Evolutionary conservation across 805 yeast genomes (phyloP), one percentile per base, ranked within the genome.

Genomic region (Isabelozyma gotoi): DNA sequence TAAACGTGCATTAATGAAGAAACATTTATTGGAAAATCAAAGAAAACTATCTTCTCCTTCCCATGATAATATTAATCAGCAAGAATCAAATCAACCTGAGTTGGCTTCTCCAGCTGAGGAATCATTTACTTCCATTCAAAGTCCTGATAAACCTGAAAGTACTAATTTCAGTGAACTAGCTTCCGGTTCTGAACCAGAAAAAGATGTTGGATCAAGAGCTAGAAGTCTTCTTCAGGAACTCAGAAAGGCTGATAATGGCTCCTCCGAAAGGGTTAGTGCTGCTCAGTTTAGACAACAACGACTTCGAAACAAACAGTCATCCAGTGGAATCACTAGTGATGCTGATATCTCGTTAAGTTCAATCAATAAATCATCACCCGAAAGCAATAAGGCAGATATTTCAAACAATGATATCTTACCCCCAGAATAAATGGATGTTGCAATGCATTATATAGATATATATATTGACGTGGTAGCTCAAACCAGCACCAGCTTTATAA

Each of bases 1-100:
- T 54, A 81, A 88, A 54, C 74, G 94, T 42, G 96, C 92, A 1
- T 71, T 83, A 52, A 85, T 88, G 44, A 78, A 90, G 50, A 82
- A 76, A 56, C 84, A 82, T 40, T 62, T 81, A 52, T 53, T 75
- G 46, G 79, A 75, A 34, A 63, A 63, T 33, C 42, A 49, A 33
- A 42, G 46, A 24, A 47, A 45, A 24, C 33, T 18, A 20, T 42
- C 49, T 20, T 7, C 38, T 6, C 35, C 35, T 43, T 51, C 39
- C 38, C 42, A 43, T 1, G 42, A 47, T 14, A 45, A 45, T 4
- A 19, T 33, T 10, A 15, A 39, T 18, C 18, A 27, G 7, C 51
- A 51, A 5, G 52, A 47, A 4, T 59, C 51, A 1, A 51, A 21
- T 15, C 36, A 32, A 29, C 36, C 36, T 19, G 55, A 41, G 8